Base-by-base conservation (phyloP, 2,329 filamentous ascomycete genomes). In the Fusarium continuum region DNA sequence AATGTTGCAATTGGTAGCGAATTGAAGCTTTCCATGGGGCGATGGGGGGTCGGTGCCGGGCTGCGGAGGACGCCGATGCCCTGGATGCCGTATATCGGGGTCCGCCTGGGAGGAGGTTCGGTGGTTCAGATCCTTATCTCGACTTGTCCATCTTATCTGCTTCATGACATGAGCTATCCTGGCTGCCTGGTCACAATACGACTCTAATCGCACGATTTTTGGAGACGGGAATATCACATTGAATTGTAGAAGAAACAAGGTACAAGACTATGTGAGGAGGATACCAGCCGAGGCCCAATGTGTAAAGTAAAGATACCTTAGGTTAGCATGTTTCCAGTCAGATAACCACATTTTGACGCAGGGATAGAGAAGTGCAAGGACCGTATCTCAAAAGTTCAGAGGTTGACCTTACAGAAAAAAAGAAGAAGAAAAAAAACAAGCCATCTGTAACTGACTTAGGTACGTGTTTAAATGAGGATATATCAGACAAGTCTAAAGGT, bases 51-150 rank as follows among this genome's bases (percentile, higher is more conserved):
- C 63, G 61, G 58, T 58, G 59, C 54, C 68, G 61, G 61, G 58
- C 35, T 53, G 46, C 69, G 69, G 69, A 71, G 66, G 68, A 63
- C 69, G 69, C 69, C 69, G 69, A 61, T 55, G 67, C 66, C 69
- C 69, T 60, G 51, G 17, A 39, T 39, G 41, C 58, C 39, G 55
- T 48, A 53, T 20, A 52, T 54, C 64, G 64, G 68, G 58, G 57
- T 31, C 61, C 64, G 68, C 67, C 63, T 63, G 52, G 29, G 23
- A 39, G 55, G 39, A 43, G 35, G 35, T 39, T n/a, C n/a, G n/a
- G n/a, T n/a, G n/a, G n/a, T n/a, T n/a, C n/a, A 41, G 45, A 34
- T 39, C 36, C 35, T 67, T 67, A 66, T 66, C 63, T 61, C 3
- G 22, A 43, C 32, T 36, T 54, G 32, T 25, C 26, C 63, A 48